Percentiles rank a stretch among this genome's conserved stretches.
phyloP scores from a whole-genome alignment of 495 filamentous ascomycete species.

The Aspergillus asperescens region DNA sequence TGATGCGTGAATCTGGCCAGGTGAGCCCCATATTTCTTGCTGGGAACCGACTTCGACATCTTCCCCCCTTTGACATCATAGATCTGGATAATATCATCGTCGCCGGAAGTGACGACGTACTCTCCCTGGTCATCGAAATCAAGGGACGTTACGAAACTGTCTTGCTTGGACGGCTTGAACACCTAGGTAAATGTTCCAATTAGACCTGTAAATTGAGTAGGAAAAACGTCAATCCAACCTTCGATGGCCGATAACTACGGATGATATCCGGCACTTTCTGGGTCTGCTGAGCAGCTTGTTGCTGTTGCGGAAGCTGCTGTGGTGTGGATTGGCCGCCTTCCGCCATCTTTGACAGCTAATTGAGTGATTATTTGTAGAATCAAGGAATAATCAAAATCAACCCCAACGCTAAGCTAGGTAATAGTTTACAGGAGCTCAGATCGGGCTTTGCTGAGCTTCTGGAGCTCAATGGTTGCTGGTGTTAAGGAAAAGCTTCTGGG shows the following conservation, averaged over 20 bases:
- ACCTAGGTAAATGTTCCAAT: slow-evolving; percentile 21
- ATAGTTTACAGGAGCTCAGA: not conserved
- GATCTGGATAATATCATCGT: slow-evolving; percentile 90
- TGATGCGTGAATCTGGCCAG: slow-evolving; percentile 92
- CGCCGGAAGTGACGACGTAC: slow-evolving; percentile 76
- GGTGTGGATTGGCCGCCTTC: slow-evolving; percentile 27
- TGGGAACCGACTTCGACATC: slow-evolving; percentile 72
- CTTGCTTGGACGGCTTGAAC: slow-evolving; percentile 38
- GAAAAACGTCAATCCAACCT: slow-evolving; percentile 31
- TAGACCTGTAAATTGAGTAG: slow-evolving; percentile 7
- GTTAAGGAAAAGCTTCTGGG: not conserved
- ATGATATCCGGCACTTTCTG: slow-evolving; percentile 45
- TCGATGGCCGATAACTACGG: slow-evolving; percentile 42
- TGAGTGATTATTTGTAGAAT: not conserved
- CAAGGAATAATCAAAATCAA: not conserved
- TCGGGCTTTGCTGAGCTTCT: not conserved
- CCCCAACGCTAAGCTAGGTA: not conserved
- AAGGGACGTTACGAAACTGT: slow-evolving; percentile 59
- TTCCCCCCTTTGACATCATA: slow-evolving; percentile 89
- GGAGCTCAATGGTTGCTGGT: not conserved
- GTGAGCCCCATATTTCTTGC: slow-evolving; percentile 92
- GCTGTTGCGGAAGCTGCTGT: slow-evolving; percentile 21
- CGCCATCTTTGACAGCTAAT: slow-evolving; percentile 23
- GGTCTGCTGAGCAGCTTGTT: slow-evolving; percentile 30
- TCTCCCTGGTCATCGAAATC: slow-evolving; percentile 96